These are phyloP conservation scores for Collybia nuda DNA, from an alignment of 768 basidiomycete species.

Conservation along the genomic window DNA sequence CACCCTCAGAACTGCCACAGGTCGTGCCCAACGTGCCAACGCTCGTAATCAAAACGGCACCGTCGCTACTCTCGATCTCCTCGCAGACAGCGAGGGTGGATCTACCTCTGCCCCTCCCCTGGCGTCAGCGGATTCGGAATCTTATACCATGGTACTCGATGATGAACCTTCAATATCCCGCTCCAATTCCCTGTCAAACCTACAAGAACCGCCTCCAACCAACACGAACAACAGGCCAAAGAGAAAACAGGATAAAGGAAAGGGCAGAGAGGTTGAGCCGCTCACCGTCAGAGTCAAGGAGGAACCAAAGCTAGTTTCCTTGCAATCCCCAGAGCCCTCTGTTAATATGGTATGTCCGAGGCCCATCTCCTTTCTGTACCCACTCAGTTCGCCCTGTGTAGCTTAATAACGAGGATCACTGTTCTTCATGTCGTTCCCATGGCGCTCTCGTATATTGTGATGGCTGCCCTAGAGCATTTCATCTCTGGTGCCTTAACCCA, in stretches of 20 bases:
- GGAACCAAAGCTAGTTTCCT: slow-evolving; percentile 44
- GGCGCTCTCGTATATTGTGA: slow-evolving; percentile 96
- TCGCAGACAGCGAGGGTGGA: slow-evolving; percentile 32
- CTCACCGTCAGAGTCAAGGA: slow-evolving; percentile 47
- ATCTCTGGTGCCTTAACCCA: slow-evolving; percentile 95
- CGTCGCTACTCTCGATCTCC: slow-evolving; percentile 35
- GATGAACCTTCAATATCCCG: slow-evolving; percentile 62
- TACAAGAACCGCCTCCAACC: slow-evolving; percentile 29
- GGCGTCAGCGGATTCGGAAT: slow-evolving; percentile 48
- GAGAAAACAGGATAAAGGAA: slow-evolving; percentile 50
- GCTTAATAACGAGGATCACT: slow-evolving; percentile 78
- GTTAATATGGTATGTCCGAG: slow-evolving; percentile 37
- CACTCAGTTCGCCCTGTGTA: slow-evolving; percentile 19
- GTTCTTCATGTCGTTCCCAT: slow-evolving; percentile 77
- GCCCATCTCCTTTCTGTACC: slow-evolving; percentile 1
- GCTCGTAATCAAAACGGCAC: slow-evolving; percentile 62
- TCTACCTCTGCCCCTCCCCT: slow-evolving; percentile 40
- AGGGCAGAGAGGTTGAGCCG: slow-evolving; percentile 46
- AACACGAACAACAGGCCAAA: slow-evolving; percentile 29
- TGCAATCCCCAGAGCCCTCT: slow-evolving; percentile 47
- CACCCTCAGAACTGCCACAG: slow-evolving; percentile 48
- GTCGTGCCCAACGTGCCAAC: slow-evolving; percentile 72
- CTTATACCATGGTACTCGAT: slow-evolving; percentile 52
- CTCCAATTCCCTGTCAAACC: slow-evolving; percentile 55
- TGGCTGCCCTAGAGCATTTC: slow-evolving; percentile 94